phyloP scores from a whole-genome alignment of 768 basidiomycete species.

The Exsudoporus frostii region DNA sequence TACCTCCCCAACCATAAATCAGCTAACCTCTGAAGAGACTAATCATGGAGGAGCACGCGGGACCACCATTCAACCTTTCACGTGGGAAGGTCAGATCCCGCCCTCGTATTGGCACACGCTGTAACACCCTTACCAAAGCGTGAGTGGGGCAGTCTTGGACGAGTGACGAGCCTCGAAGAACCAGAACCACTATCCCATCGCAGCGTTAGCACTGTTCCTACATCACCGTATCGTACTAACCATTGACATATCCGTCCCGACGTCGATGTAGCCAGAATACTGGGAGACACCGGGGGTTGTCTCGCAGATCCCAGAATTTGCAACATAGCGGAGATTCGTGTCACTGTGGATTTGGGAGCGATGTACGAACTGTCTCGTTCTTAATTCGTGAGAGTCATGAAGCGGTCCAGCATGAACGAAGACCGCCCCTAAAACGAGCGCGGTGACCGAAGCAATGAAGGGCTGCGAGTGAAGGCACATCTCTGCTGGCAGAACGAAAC shows the following conservation, averaged over 20 bases:
- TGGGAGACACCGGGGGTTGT: conserved; percentile 59
- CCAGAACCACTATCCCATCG: conserved; percentile 59
- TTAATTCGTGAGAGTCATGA: background rate
- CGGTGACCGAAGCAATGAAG: background rate
- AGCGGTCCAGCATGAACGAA: background rate
- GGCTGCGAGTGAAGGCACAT: conserved; percentile 19
- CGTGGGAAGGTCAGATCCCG: background rate
- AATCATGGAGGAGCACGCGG: conserved; percentile 62
- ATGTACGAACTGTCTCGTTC: background rate
- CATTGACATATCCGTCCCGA: conserved; percentile 58
- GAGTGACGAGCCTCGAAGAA: conserved; percentile 63
- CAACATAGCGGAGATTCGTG: conserved; percentile 44
- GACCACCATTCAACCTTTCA: conserved; percentile 54
- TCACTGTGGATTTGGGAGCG: conserved; percentile 19
- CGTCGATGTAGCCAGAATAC: conserved; percentile 59
- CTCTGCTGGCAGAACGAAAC: background rate
- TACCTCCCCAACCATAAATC: background rate
- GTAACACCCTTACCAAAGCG: conserved; percentile 47
- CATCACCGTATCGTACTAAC: conserved; percentile 33
- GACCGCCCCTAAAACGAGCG: background rate
- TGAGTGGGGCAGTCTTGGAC: conserved; percentile 62
- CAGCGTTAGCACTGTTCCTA: background rate
- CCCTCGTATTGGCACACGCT: too few species aligned
- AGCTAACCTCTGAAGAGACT: conserved; percentile 59
- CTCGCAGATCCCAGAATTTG: conserved; percentile 62